Conservation (phyloP, 768 basidiomycete genomes). For the Rhodotorula graminis region DNA sequence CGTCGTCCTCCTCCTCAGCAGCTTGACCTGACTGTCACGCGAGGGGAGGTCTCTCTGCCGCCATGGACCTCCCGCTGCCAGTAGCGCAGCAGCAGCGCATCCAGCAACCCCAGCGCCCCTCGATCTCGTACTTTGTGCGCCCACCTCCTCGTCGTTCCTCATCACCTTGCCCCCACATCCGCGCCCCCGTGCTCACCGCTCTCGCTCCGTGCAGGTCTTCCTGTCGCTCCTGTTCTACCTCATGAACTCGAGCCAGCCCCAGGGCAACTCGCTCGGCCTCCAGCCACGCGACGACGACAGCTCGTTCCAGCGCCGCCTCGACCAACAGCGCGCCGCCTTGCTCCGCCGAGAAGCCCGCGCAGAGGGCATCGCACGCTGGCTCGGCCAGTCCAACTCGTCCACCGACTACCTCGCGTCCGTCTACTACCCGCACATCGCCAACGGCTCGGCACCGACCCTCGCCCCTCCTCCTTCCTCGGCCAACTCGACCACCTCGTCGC, state of each 20-base stretch:
- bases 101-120: slow-evolving; percentile 22
- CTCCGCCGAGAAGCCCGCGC: slow-evolving; percentile 7
- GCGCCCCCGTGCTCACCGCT: background rate
- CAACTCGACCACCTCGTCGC: no score
- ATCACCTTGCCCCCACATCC: background rate
- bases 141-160: background rate
- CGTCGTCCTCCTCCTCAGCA: background rate
- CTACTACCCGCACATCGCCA: slow-evolving; percentile 14
- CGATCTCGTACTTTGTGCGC: slow-evolving; percentile 19
- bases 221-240: slow-evolving; percentile 30
- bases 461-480: background rate
- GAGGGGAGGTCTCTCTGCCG: no score
- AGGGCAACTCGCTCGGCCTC: background rate
- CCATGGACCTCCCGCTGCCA: slow-evolving; percentile 1
- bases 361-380: slow-evolving; percentile 22
- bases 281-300: background rate
- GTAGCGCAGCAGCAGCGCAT: background rate
- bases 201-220: slow-evolving; percentile 8
- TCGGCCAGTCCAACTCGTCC: slow-evolving; percentile 1
- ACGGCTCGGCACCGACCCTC: background rate
- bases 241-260: slow-evolving; percentile 14
- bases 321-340: background rate
- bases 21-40: no score
- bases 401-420: slow-evolving; percentile 14
- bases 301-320: background rate